Evolutionary conservation across 805 yeast genomes (phyloP).

Genomic region (Ogataea angusta): DNA sequence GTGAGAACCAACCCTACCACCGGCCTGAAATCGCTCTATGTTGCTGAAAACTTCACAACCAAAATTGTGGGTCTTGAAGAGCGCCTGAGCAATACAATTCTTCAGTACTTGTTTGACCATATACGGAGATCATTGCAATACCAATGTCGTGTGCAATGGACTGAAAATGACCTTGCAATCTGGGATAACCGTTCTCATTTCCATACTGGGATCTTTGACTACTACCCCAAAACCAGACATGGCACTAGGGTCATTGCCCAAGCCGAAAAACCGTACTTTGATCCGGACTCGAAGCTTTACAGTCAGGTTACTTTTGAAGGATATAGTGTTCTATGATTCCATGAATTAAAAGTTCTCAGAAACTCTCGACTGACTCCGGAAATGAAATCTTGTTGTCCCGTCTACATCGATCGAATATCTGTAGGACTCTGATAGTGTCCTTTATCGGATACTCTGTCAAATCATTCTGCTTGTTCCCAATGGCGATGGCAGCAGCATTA

Average conservation of each 20-base stretch:
- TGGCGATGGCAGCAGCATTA: constrained; percentile 46
- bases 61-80: constrained; percentile 49
- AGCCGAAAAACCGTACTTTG: constrained; percentile 35
- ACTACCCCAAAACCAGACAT: constrained; percentile 20
- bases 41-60: constrained; percentile 46
- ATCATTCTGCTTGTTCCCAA: constrained; percentile 37
- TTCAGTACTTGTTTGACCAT: constrained; percentile 41
- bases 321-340: background rate
- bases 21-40: constrained; percentile 53
- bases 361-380: constrained; percentile 25
- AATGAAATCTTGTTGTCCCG: constrained; percentile 39
- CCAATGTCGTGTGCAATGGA: constrained; percentile 51
- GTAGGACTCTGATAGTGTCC: constrained; percentile 46
- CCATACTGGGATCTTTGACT: constrained; percentile 33
- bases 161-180: constrained; percentile 44
- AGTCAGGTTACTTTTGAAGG: constrained; percentile 11
- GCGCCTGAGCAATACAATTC: constrained; percentile 43
- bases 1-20: constrained; percentile 61
- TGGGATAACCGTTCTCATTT: constrained; percentile 60
- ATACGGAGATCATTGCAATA: constrained; percentile 46
- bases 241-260: constrained; percentile 22
- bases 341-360: too few species aligned
- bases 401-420: constrained; percentile 44
- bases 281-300: constrained; percentile 32
- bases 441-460: constrained; percentile 34